These are phyloP conservation scores for Pichia sp. DNA, from an alignment of 1,139 yeast species.

Conservation along the genomic window DNA sequence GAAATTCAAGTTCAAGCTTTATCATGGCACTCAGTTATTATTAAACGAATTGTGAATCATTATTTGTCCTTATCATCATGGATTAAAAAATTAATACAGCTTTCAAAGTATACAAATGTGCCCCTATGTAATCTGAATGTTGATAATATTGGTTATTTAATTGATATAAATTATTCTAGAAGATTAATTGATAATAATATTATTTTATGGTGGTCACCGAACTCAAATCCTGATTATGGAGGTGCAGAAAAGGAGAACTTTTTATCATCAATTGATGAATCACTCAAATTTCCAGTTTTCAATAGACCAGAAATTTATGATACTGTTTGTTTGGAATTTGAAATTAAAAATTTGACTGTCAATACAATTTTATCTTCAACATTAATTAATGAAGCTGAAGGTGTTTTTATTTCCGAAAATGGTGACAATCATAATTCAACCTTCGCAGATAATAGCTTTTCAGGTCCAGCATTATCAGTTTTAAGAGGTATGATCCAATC, in stretches of 20 bases:
- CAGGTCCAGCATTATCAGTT: constrained; percentile 66
- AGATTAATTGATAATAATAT: constrained; percentile 57
- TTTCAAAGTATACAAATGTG: constrained; percentile 68
- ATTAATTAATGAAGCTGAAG: constrained; percentile 83
- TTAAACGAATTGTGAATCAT: constrained; percentile 63
- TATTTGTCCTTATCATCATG: constrained; percentile 70
- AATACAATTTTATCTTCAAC: constrained; percentile 85
- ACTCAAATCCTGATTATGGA: constrained; percentile 79
- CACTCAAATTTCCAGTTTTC: constrained; percentile 62
- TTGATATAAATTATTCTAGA: constrained; percentile 85
- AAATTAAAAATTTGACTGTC: constrained; percentile 70
- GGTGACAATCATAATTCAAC: constrained; percentile 50
- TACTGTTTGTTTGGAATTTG: constrained; percentile 73
- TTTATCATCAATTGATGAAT: constrained; percentile 42
- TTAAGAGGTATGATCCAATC: constrained; percentile 70
- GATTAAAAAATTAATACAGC: constrained; percentile 57
- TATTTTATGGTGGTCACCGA: constrained; percentile 90
- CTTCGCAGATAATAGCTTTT: constrained; percentile 71
- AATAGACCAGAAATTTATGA: constrained; percentile 78
- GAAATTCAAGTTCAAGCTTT: constrained; percentile 64
- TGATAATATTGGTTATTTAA: constrained; percentile 69
- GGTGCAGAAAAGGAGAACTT: constrained; percentile 62
- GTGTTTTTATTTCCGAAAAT: constrained; percentile 50
- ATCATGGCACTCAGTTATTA: constrained; percentile 78
- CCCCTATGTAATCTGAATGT: constrained; percentile 81